phyloP scores from a whole-genome alignment of 2,329 filamentous ascomycete genomes.

The Chaetomiaceae sp. region DNA sequence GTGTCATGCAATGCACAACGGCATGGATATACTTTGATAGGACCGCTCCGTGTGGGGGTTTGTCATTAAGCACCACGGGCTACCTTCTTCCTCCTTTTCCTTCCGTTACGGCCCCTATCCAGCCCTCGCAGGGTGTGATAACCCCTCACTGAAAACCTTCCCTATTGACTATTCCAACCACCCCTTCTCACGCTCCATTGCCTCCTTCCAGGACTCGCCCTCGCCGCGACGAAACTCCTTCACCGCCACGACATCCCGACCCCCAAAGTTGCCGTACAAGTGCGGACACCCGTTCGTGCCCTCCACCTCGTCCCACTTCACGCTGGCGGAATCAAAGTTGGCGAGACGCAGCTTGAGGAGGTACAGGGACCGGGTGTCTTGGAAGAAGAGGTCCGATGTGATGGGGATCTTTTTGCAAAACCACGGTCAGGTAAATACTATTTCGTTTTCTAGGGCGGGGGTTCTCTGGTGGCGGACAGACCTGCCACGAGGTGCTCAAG shows the following conservation, averaged over 20 bases:
- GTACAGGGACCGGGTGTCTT: constrained; percentile 38
- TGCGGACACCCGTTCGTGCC: constrained; percentile 51
- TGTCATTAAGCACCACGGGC: too few species aligned
- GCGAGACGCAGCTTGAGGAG: constrained; percentile 51
- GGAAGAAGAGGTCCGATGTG: constrained; percentile 45
- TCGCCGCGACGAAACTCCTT: constrained; percentile 44
- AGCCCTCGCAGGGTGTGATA: too few species aligned
- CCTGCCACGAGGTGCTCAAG: constrained; percentile 54
- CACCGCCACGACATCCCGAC: constrained; percentile 44
- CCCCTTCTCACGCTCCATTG: constrained; percentile 34
- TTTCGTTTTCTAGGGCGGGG: too few species aligned
- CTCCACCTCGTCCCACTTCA: constrained; percentile 51
- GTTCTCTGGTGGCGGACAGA: constrained; percentile 31
- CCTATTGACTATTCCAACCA: constrained; percentile 38
- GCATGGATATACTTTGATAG: neutral
- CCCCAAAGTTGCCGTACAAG: constrained; percentile 55
- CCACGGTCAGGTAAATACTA: too few species aligned
- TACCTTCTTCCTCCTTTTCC: too few species aligned
- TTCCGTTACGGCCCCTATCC: too few species aligned
- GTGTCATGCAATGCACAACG: neutral
- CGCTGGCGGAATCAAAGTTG: constrained; percentile 36
- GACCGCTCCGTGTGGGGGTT: too few species aligned
- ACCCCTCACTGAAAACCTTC: neutral
- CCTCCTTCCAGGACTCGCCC: constrained; percentile 45
- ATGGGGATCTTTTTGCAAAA: constrained; percentile 37